Evolutionary conservation across 768 basidiomycete genomes (phyloP).

Genomic region (Hygrophorus pudorinus): DNA sequence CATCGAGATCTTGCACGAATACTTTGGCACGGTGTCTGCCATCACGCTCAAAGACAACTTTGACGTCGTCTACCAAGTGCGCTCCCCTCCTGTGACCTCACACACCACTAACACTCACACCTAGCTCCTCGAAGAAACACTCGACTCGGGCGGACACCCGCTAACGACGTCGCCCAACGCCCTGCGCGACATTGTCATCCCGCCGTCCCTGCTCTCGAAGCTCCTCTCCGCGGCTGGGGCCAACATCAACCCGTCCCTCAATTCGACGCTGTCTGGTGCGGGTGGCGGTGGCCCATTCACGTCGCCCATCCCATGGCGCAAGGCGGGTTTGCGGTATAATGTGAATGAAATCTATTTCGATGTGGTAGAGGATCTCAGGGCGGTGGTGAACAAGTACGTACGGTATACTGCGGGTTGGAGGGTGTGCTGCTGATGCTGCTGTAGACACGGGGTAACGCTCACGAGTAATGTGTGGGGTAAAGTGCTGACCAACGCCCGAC

Average conservation of each 20-base stretch:
- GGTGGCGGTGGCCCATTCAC: constrained; percentile 52
- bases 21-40: constrained; percentile 79
- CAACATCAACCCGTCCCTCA: constrained; percentile 37
- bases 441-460: constrained; percentile 59
- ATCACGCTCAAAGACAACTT: constrained; percentile 83
- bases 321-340: constrained; percentile 70
- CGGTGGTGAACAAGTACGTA: constrained; percentile 65
- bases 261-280: constrained; percentile 26
- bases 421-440: background rate
- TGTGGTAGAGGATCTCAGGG: constrained; percentile 71
- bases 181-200: constrained; percentile 86
- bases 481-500: constrained; percentile 64
- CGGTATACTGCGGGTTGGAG: background rate
- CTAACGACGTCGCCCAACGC: constrained; percentile 86
- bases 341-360: constrained; percentile 94
- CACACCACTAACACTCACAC: constrained; percentile 4
- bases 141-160: constrained; percentile 88
- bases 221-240: constrained; percentile 44
- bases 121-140: constrained; percentile 89
- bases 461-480: constrained; percentile 64
- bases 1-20: constrained; percentile 73
- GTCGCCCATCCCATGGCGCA: constrained; percentile 91
- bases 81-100: constrained; percentile 9
- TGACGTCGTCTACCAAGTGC: constrained; percentile 88
- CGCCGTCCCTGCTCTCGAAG: constrained; percentile 79